Evolutionary conservation across 345 rosid genomes (phyloP).

Genomic region (Limnanthes douglasii): DNA sequence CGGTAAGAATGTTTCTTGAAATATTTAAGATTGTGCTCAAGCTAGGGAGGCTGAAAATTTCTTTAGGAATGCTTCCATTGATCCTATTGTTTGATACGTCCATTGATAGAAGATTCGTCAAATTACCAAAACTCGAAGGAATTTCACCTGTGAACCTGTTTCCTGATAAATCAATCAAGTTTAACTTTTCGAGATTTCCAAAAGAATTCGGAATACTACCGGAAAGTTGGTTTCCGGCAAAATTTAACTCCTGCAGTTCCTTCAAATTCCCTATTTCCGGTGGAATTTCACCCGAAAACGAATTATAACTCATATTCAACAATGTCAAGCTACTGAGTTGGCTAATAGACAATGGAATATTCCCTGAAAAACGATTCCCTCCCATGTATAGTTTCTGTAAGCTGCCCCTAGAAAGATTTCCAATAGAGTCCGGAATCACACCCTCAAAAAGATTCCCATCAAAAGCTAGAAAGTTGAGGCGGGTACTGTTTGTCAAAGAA

Average conservation of each 20-base stretch:
- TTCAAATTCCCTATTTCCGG: constrained; percentile 18
- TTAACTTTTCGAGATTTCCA: constrained; percentile 21
- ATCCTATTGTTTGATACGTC: constrained; percentile 35
- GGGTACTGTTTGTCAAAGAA: constrained; percentile 22
- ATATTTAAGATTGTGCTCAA: constrained; percentile 21
- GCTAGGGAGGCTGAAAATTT: constrained; percentile 23
- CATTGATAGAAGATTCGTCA: constrained; percentile 19
- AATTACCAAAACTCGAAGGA: constrained; percentile 24
- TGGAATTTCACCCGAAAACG: constrained; percentile 28
- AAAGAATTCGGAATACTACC: constrained; percentile 24
- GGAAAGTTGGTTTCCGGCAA: constrained; percentile 21
- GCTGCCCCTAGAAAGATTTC: constrained; percentile 23
- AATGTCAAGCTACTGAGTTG: constrained; percentile 22
- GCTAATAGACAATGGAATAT: constrained; percentile 18
- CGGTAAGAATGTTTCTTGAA: constrained; percentile 23
- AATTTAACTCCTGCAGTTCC: constrained; percentile 20
- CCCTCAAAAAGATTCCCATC: constrained; percentile 26
- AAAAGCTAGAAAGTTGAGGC: constrained; percentile 21
- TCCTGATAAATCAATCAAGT: constrained; percentile 23
- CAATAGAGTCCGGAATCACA: constrained; percentile 23
- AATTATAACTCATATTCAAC: constrained; percentile 23
- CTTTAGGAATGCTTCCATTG: constrained; percentile 26
- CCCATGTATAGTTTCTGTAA: constrained; percentile 19
- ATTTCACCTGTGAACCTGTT: constrained; percentile 24
- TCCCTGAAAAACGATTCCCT: constrained; percentile 19